Base-by-base conservation (phyloP, 305 asterid genomes). In the Fraxinus dipetala region DNA sequence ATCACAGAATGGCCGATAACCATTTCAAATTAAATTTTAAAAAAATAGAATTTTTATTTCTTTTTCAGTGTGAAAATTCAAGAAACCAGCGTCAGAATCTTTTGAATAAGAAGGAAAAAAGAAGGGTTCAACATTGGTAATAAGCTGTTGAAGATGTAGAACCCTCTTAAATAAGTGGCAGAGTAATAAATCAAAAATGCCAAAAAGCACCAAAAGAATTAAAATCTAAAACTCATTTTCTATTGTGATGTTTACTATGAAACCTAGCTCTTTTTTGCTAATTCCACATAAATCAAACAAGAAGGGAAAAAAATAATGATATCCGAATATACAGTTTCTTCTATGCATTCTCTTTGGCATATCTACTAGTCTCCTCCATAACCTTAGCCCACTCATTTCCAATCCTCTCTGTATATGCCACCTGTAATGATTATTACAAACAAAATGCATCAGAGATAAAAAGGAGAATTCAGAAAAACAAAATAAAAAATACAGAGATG, bases 301-400 rank as follows among this genome's bases (percentile, higher is more conserved):
- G 13, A 16, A 4, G 63, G 63, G 63, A 54, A 14, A 24, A 54
- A n/a, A 5, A 54, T 4, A 4, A 54, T 14, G 4, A 54, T 6
- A 54, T 54, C 63, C 24, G 3, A 75, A 82, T 82, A 45, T 85
- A 86, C 88, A 79, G 20, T 54, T 61, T 59, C 65, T 56, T 51
- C 89, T 83, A 89, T 8, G 82, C 80, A 30, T 88, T 82, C 84
- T 88, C 89, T 85, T 87, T 89, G 13, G 90, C 88, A 40, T 93
- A 94, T 83, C 87, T 89, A 80, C 87, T 80, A 5, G 95, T 94
- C 89, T 94, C 98, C 82, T 91, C 97, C 11, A 93, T 95, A 81
- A 91, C 97, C 86, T 91, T 93, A 80, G 85, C 82, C 99, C 99
- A 96, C 87, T 94, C 98, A 13, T 48, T 88, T 40, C 85, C 96